Percentiles rank a stretch among this genome's conserved stretches.
phyloP scores from a whole-genome alignment of 139 green algal genomes.

The Coelastrella sp. region DNA sequence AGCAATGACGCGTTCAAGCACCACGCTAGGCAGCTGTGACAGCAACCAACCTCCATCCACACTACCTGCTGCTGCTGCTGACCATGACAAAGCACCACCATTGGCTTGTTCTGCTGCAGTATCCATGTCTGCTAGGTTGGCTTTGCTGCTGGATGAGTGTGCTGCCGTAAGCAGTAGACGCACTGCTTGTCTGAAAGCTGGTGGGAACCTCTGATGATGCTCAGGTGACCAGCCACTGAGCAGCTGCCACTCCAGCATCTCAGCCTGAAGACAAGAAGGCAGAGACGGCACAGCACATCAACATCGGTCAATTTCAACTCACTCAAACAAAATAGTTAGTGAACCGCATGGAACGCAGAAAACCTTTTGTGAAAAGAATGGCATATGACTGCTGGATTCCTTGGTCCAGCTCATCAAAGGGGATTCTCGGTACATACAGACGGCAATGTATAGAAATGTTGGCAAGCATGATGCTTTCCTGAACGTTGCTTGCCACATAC shows the following conservation, averaged over 20 bases:
- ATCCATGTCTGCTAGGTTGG: not conserved
- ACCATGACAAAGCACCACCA: not conserved
- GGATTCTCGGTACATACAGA: not conserved
- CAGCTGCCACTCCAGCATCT: constrained; percentile 24
- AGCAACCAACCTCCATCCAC: not conserved
- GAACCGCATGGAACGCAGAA: not conserved
- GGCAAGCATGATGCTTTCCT: not conserved
- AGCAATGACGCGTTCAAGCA: constrained; percentile 18
- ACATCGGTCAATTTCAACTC: not conserved
- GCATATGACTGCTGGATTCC: no score
- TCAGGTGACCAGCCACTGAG: constrained; percentile 2
- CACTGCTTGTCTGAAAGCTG: constrained; percentile 3
- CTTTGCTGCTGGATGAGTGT: not conserved
- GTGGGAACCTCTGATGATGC: constrained; percentile 13
- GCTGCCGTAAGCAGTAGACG: constrained; percentile 9
- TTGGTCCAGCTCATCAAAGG: not conserved
- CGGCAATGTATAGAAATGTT: not conserved
- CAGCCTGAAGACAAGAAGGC: not conserved
- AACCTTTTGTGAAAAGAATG: no score
- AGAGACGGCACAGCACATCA: not conserved
- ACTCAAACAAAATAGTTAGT: not conserved
- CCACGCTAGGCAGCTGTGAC: not conserved
- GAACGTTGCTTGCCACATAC: not conserved
- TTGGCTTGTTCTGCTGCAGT: not conserved
- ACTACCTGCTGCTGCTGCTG: constrained; percentile 7